Percentiles rank a stretch among this genome's conserved stretches.
Evolutionary conservation across 768 basidiomycete genomes (phyloP).

Genomic region (Leucogyrophana mollusca): DNA sequence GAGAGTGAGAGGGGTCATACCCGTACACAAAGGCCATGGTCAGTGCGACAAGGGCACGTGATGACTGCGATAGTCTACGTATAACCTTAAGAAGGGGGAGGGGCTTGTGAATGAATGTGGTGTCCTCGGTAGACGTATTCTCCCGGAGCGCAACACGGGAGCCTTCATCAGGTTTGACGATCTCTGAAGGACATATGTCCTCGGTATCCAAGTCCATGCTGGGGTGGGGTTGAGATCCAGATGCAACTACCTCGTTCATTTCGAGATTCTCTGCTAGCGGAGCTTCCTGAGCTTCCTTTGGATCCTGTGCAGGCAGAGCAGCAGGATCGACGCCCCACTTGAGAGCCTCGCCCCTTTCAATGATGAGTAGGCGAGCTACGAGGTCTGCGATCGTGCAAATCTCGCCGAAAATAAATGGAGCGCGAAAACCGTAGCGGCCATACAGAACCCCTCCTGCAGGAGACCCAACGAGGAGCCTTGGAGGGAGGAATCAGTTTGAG

Average conservation of each 20-base stretch:
- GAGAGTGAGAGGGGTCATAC: slow-evolving; percentile 31
- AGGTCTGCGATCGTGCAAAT: slow-evolving; percentile 48
- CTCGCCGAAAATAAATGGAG: slow-evolving; percentile 56
- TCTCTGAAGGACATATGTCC: not conserved
- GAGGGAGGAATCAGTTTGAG: not conserved
- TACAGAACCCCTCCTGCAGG: slow-evolving; percentile 59
- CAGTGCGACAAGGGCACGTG: slow-evolving; percentile 48
- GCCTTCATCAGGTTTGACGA: not conserved
- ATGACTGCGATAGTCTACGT: slow-evolving; percentile 38
- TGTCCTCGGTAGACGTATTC: slow-evolving; percentile 5
- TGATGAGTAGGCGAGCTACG: slow-evolving; percentile 50
- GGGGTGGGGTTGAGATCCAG: not conserved
- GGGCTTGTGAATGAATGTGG: slow-evolving; percentile 16
- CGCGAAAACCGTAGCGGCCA: slow-evolving; percentile 54
- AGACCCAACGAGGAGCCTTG: slow-evolving; percentile 53
- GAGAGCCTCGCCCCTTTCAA: slow-evolving; percentile 53
- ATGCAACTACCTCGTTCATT: not conserved
- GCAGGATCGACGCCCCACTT: slow-evolving; percentile 47
- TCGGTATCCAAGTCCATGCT: not conserved
- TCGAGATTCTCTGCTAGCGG: not conserved
- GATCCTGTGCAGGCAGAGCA: not conserved
- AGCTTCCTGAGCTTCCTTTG: not conserved
- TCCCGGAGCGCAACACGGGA: not conserved
- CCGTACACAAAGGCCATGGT: slow-evolving; percentile 51
- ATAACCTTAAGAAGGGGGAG: slow-evolving; percentile 44